A percentile compares a stretch with the other conserved stretches of the same genome.
Conservation (phyloP, 345 rosid genomes). For the Syzygium aqueum region DNA sequence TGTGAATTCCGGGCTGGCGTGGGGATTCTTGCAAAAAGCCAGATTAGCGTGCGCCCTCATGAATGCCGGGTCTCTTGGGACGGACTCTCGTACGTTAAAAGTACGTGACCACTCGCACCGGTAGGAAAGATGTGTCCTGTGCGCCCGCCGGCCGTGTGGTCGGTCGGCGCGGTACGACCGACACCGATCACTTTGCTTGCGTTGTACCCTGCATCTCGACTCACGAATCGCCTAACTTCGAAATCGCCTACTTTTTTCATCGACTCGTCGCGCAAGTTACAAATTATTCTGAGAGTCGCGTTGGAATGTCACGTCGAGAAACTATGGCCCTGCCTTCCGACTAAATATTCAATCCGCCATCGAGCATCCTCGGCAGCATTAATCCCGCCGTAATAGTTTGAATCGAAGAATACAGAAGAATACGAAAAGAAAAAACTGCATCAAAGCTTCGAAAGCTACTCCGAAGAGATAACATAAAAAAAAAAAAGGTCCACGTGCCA, state of each 20-base stretch:
- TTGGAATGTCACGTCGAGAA: not conserved
- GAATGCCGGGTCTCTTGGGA: not conserved
- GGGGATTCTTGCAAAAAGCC: no score
- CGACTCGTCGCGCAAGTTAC: fast-evolving
- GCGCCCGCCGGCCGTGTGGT: fast-evolving
- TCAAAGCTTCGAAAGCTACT: not conserved
- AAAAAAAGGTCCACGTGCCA: not conserved
- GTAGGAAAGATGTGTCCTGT: not conserved
- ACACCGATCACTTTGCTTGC: not conserved
- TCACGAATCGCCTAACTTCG: fast-evolving
- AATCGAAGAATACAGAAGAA: not conserved
- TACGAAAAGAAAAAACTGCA: not conserved
- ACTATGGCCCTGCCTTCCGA: not conserved
- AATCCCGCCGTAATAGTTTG: not conserved
- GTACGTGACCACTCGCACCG: fast-evolving
- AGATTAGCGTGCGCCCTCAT: no score
- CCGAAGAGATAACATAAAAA: not conserved
- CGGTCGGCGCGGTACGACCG: not conserved
- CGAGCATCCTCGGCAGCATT: not conserved
- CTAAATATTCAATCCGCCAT: not conserved
- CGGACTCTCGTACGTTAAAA: not conserved
- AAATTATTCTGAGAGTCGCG: no score
- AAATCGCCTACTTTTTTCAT: not conserved
- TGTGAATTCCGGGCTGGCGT: not conserved
- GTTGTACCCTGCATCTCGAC: no score